Conservation (phyloP, 1,284 basidiomycete species). For the Rhodotorula sp. region DNA sequence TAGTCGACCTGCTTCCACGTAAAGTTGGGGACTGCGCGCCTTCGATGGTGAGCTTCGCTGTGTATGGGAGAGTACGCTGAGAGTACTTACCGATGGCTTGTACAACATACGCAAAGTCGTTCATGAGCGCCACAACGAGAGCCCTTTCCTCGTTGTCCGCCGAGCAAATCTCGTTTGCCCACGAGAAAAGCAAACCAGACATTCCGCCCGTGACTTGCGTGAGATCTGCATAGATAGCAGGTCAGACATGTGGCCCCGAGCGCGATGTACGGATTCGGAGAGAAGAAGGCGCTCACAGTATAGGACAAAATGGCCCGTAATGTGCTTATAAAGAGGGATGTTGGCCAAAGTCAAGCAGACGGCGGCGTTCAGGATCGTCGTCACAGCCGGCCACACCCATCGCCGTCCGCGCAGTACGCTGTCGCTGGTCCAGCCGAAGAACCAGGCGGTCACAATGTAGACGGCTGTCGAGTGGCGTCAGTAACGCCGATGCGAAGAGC, state of each 20-base stretch:
- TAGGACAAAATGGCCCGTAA: constrained; percentile 5
- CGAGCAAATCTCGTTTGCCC: constrained; percentile 46
- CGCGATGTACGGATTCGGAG: too few relatives aligned
- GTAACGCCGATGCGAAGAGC: constrained; percentile 40
- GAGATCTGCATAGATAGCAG: constrained; percentile 6
- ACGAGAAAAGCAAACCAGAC: constrained; percentile 35
- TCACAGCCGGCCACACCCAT: constrained; percentile 46
- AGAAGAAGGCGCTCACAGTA: constrained; percentile 3
- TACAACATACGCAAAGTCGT: constrained; percentile 48
- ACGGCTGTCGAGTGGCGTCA: constrained; percentile 29
- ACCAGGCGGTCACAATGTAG: constrained; percentile 42
- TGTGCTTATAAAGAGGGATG: constrained; percentile 9
- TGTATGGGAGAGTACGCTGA: neutral
- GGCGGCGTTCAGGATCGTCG: constrained; percentile 40
- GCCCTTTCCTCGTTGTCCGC: constrained; percentile 46
- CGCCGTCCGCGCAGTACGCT: constrained; percentile 43
- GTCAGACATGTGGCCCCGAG: too few relatives aligned
- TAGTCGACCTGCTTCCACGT: constrained; percentile 48
- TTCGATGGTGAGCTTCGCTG: neutral
- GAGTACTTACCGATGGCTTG: constrained; percentile 41
- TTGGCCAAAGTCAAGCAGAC: constrained; percentile 4
- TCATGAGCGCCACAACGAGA: constrained; percentile 45
- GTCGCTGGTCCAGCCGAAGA: constrained; percentile 47
- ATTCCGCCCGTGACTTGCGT: constrained; percentile 19
- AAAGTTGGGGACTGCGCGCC: constrained; percentile 42